phyloP scores from a whole-genome alignment of 495 filamentous ascomycete genomes.

The Penicillium malachiteum region DNA sequence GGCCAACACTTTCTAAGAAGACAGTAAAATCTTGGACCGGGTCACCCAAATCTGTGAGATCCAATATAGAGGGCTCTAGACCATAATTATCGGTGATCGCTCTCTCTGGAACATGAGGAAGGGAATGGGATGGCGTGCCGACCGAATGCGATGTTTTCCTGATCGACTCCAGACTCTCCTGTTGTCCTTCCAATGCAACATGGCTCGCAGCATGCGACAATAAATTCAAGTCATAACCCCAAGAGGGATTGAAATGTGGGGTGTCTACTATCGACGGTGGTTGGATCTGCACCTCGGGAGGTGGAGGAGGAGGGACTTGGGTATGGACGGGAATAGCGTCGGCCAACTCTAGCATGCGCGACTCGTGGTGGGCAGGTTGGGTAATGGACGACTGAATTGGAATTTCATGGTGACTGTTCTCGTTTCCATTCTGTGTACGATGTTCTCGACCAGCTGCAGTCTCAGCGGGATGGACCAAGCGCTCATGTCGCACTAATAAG shows the following conservation, averaged over 20 bases:
- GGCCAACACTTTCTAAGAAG: constrained; percentile 49
- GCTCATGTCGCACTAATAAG: constrained; percentile 70
- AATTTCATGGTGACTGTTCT: constrained; percentile 32
- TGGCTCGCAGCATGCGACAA: constrained; percentile 51
- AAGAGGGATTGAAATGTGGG: constrained; percentile 49
- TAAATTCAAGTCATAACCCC: constrained; percentile 51
- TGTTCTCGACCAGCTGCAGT: constrained; percentile 45
- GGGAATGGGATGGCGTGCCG: constrained; percentile 32
- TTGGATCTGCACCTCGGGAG: constrained; percentile 42
- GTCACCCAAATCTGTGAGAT: constrained; percentile 47
- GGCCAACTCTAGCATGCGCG: constrained; percentile 49
- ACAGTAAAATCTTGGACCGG: constrained; percentile 52
- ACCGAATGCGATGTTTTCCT: constrained; percentile 37
- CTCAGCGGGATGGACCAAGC: constrained; percentile 69
- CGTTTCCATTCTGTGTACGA: constrained; percentile 30
- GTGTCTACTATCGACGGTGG: constrained; percentile 45
- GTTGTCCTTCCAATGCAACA: constrained; percentile 49
- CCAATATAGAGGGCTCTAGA: constrained; percentile 47
- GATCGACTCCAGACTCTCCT: constrained; percentile 44
- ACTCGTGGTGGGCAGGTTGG: constrained; percentile 42
- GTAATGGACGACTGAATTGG: constrained; percentile 41
- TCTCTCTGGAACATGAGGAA: constrained; percentile 37
- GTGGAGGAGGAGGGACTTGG: constrained; percentile 35
- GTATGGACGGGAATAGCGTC: constrained; percentile 45
- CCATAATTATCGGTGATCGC: constrained; percentile 47